phyloP scores from a whole-genome alignment of 1,284 basidiomycete genomes.

The Inonotus hispidus region DNA sequence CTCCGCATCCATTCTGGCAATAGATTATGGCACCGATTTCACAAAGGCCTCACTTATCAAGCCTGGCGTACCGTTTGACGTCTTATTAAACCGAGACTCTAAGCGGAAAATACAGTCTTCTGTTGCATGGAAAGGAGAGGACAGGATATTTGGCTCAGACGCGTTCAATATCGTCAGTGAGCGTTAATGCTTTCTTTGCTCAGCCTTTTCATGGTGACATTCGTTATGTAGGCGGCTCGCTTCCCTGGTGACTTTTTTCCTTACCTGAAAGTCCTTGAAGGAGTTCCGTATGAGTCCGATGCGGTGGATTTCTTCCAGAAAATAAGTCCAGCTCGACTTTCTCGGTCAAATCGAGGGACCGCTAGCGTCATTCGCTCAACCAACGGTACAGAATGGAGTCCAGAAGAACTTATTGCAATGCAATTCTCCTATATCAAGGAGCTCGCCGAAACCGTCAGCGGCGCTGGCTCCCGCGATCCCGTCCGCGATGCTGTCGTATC shows the following conservation, averaged over 20 bases:
- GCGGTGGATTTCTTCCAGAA: slow-evolving; percentile 58
- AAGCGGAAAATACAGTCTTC: slow-evolving; percentile 92
- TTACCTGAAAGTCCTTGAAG: slow-evolving; percentile 85
- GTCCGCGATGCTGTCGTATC: slow-evolving; percentile 81
- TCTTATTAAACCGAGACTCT: slow-evolving; percentile 93
- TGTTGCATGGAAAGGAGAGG: slow-evolving; percentile 84
- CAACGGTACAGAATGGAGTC: slow-evolving; percentile 60
- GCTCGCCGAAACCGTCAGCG: slow-evolving; percentile 76
- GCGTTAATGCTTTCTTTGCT: background rate
- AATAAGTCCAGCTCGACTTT: slow-evolving; percentile 56
- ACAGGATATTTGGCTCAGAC: slow-evolving; percentile 85
- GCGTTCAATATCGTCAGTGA: slow-evolving; percentile 80
- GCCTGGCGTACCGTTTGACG: slow-evolving; percentile 94
- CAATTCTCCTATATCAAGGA: slow-evolving; percentile 88
- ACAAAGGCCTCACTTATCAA: slow-evolving; percentile 97
- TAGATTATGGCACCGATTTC: slow-evolving; percentile 95
- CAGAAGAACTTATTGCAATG: slow-evolving; percentile 93
- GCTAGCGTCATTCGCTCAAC: slow-evolving; percentile 51
- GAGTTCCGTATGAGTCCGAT: slow-evolving; percentile 60
- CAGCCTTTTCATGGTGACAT: slow-evolving; percentile 9
- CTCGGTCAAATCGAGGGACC: slow-evolving; percentile 57
- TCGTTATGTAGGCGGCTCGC: slow-evolving; percentile 65
- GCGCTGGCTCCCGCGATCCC: slow-evolving; percentile 44
- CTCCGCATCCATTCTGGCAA: slow-evolving; percentile 62
- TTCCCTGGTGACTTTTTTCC: slow-evolving; percentile 88